Conservation (phyloP, 768 basidiomycete species). For the Termitomyces sp. region DNA sequence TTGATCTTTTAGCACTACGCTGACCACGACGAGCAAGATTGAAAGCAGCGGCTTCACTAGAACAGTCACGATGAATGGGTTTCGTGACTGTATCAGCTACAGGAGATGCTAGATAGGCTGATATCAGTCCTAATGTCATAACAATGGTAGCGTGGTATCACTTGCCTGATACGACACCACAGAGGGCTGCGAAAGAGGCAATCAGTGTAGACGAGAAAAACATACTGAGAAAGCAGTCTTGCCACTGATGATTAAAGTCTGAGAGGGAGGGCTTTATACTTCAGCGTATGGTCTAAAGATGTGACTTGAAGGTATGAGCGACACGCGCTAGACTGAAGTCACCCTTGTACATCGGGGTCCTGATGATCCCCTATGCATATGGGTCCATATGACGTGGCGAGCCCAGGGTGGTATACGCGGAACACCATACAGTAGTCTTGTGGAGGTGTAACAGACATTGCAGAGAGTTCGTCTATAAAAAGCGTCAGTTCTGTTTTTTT, state of each 20-base stretch:
- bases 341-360: background rate
- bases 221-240: background rate
- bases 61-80: conserved; percentile 9
- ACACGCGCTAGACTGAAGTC: background rate
- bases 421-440: background rate
- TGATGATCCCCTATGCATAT: background rate
- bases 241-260: background rate
- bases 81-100: conserved; percentile 1
- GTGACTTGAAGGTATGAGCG: background rate
- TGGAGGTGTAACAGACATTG: background rate
- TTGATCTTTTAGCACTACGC: conserved; percentile 9
- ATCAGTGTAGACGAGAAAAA: background rate
- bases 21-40: conserved; percentile 12
- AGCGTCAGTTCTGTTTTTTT: background rate
- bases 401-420: background rate
- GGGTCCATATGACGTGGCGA: background rate
- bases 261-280: background rate
- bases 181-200: background rate
- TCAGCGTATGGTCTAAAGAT: background rate
- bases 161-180: background rate
- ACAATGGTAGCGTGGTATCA: too few species aligned
- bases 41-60: conserved; percentile 8
- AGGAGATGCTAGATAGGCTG: background rate
- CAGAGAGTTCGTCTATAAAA: background rate
- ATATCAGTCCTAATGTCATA: background rate